A percentile compares a stretch with the other conserved stretches of the same genome.
phyloP scores from a whole-genome alignment of 2,329 filamentous ascomycete species.

The Aspergillus pseudoterreus region DNA sequence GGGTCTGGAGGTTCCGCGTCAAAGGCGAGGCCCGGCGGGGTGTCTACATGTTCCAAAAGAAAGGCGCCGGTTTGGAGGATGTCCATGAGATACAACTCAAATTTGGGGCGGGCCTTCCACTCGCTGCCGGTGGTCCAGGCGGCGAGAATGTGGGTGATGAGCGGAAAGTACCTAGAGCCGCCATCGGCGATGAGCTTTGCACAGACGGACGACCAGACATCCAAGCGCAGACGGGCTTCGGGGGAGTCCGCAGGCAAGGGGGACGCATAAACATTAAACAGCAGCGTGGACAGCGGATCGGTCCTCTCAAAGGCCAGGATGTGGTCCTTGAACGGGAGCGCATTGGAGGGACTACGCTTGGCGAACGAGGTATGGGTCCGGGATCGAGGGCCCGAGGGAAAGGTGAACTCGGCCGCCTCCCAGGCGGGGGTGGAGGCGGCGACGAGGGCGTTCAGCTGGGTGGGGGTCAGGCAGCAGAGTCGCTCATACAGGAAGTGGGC shows the following conservation, averaged over 20 bases:
- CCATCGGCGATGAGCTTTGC: conserved; percentile 76
- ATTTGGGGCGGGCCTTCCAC: conserved; percentile 83
- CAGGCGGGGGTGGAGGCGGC: conserved; percentile 73
- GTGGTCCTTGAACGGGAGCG: conserved; percentile 69
- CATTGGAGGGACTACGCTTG: conserved; percentile 45
- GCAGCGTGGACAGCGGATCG: conserved; percentile 76
- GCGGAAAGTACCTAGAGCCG: conserved; percentile 72
- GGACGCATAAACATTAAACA: conserved; percentile 87
- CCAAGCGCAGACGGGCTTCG: conserved; percentile 74
- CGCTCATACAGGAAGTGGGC: conserved; percentile 82
- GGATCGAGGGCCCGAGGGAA: conserved; percentile 61
- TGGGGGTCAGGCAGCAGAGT: conserved; percentile 68
- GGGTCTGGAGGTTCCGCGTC: conserved; percentile 63
- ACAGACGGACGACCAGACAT: conserved; percentile 85
- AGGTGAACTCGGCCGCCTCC: conserved; percentile 81
- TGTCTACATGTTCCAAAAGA: conserved; percentile 78
- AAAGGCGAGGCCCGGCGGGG: conserved; percentile 67
- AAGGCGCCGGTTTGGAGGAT: conserved; percentile 91
- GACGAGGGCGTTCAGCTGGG: conserved; percentile 74
- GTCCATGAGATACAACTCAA: conserved; percentile 94
- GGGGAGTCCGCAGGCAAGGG: conserved; percentile 70
- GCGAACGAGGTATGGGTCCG: conserved; percentile 47
- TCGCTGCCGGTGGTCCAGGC: conserved; percentile 82
- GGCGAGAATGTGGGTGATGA: conserved; percentile 80
- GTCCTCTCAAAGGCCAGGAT: conserved; percentile 85